These are phyloP conservation scores for Globisporangium emineosum DNA, from an alignment of 352 stramenopile genomes.

Conservation along the genomic window DNA sequence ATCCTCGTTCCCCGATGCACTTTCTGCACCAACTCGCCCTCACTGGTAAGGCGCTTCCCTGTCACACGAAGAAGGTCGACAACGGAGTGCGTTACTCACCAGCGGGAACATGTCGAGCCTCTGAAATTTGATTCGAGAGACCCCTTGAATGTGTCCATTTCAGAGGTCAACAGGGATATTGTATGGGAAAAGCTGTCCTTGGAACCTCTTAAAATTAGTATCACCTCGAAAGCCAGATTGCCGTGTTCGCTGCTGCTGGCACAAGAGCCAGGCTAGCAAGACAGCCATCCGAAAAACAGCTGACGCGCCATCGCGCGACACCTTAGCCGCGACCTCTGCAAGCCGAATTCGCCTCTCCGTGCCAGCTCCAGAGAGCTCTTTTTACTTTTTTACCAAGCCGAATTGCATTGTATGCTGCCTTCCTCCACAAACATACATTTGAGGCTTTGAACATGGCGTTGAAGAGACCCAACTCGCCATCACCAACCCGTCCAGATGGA, in stretches of 20 bases:
- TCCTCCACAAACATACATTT: too few relatives aligned
- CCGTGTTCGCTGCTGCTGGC: neutral
- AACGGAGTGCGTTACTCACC: constrained; percentile 7
- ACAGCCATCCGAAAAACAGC: neutral
- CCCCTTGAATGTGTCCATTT: constrained; percentile 8
- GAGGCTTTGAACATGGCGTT: too few relatives aligned
- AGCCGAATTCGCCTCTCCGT: neutral
- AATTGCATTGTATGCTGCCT: too few relatives aligned
- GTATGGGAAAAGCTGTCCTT: neutral
- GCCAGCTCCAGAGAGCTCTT: neutral
- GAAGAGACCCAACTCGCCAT: too few relatives aligned
- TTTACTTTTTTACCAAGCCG: too few relatives aligned
- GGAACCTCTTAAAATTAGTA: neutral
- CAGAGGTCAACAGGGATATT: neutral
- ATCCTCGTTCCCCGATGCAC: neutral
- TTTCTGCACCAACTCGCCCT: neutral
- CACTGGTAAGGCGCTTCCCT: neutral
- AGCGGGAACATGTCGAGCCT: neutral
- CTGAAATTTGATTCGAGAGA: neutral
- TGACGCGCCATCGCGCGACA: neutral
- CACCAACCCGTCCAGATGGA: too few relatives aligned
- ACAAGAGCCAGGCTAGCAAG: constrained; percentile 1
- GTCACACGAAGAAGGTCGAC: constrained; percentile 7
- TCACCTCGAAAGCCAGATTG: neutral
- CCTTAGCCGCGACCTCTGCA: constrained; percentile 10